Conservation (phyloP, 768 basidiomycete genomes). For the Russula lepida region DNA sequence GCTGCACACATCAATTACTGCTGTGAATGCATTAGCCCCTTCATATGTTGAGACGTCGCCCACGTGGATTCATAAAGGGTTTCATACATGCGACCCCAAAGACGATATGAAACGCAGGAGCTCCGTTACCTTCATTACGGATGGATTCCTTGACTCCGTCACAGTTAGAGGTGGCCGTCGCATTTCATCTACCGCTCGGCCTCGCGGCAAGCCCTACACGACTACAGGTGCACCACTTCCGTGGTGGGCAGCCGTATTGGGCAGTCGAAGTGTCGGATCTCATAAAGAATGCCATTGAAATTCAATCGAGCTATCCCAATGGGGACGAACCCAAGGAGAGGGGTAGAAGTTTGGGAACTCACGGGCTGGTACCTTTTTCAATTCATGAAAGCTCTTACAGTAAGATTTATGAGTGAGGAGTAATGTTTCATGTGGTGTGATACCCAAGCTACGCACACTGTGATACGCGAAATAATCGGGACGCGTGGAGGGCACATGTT, state of each 20-base stretch:
- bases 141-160: slow-evolving; percentile 46
- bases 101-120: slow-evolving; percentile 21
- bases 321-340: slow-evolving; percentile 37
- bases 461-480: not conserved
- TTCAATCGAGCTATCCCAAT: slow-evolving; percentile 34
- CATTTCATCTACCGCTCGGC: slow-evolving; percentile 63
- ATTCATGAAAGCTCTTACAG: slow-evolving; percentile 51
- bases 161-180: slow-evolving; percentile 53
- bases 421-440: slow-evolving; percentile 20
- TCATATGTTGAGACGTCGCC: not conserved
- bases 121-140: slow-evolving; percentile 53
- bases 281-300: slow-evolving; percentile 21
- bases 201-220: slow-evolving; percentile 41
- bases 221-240: slow-evolving; percentile 46
- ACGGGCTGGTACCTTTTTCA: slow-evolving; percentile 74
- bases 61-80: slow-evolving; percentile 22
- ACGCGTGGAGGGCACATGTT: too few relatives aligned
- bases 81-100: slow-evolving; percentile 25
- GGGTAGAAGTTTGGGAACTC: slow-evolving; percentile 71
- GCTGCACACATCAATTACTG: too few relatives aligned
- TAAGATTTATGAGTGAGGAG: slow-evolving; percentile 36
- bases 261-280: slow-evolving; percentile 61
- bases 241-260: slow-evolving; percentile 50
- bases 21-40: slow-evolving; percentile 15
- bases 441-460: not conserved